phyloP scores from a whole-genome alignment of 129 eudicot genomes.

The Ambrosia trifida region DNA sequence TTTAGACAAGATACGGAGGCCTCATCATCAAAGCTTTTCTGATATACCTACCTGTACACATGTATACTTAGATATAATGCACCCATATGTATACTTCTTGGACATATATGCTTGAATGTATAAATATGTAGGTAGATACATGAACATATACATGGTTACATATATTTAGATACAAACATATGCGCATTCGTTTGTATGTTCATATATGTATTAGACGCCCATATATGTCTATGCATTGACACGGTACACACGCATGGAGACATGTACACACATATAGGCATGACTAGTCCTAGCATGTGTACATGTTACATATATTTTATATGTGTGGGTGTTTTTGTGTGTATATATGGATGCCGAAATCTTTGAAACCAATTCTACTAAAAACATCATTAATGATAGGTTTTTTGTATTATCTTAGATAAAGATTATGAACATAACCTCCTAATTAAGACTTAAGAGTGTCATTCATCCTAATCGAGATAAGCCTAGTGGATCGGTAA shows the following conservation, averaged over 20 bases:
- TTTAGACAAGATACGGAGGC: background rate
- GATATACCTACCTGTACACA: background rate
- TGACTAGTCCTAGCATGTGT: background rate
- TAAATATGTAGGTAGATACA: background rate
- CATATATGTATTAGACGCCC: background rate
- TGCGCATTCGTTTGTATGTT: background rate
- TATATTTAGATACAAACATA: background rate
- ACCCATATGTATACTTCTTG: background rate
- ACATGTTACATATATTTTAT: background rate
- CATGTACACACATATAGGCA: background rate
- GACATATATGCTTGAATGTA: background rate
- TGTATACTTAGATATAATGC: background rate
- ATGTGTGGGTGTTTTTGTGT: too few species aligned
- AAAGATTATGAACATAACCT: slow-evolving; percentile 2
- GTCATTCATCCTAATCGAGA: slow-evolving; percentile 3
- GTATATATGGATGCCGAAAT: background rate
- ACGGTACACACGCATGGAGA: background rate
- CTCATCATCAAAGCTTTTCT: background rate
- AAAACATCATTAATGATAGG: background rate
- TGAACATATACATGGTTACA: background rate
- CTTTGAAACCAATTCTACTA: background rate
- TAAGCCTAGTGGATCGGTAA: background rate
- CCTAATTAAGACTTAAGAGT: background rate
- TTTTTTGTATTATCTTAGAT: background rate
- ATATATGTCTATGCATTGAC: background rate